Base-by-base conservation (phyloP, 495 filamentous ascomycete genomes). In the Penicillium canariense region DNA sequence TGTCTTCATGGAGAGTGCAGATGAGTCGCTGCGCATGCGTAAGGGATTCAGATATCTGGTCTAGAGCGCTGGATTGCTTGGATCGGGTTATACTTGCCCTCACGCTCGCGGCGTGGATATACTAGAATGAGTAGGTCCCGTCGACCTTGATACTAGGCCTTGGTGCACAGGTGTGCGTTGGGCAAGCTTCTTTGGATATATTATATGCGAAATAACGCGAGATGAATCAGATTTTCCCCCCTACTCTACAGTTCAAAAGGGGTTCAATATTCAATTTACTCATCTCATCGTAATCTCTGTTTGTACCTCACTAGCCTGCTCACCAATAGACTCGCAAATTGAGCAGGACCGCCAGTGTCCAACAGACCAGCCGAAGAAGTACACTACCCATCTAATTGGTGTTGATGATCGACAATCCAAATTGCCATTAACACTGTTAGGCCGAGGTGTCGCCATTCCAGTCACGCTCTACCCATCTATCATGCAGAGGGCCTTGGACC, bases 11-110 rank as follows among this genome's bases (percentile, higher is more conserved):
- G 62, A 60, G 7, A 52, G 58, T 52, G 25, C 40, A 9, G 61
- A 70, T 52, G 66, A 68, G 57, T 65, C 61, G 3, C 30, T 68
- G 59, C 55, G 61, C 6, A 59, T 70, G 61, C 56, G 58, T 44
- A 70, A 70, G 66, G 68, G 68, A 9, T 70, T 70, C 57, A 63
- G 68, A 40, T 70, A 70, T 56, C 43, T 70, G 22, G 54, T 67
- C 59, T 70, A 61, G 25, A 46, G 22, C 28, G 50, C 44, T 50
- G 36, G 46, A 17, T 38, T 48, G 31, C 53, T 55, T 36, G 15
- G 22, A 43, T 46, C 15, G 12, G 42, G 30, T 38, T 31, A 18
- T 48, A 42, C 11, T 23, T 23, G 15, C 17, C 17, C 1, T 11
- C 15, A 1, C 4, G 5, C 4, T 4, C n/a, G 38, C 11, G 9